Percentiles rank a stretch among this genome's conserved stretches.
These are phyloP conservation scores for Erysimum cheiri DNA, from an alignment of 441 rosid genomes.

Conservation along the genomic window DNA sequence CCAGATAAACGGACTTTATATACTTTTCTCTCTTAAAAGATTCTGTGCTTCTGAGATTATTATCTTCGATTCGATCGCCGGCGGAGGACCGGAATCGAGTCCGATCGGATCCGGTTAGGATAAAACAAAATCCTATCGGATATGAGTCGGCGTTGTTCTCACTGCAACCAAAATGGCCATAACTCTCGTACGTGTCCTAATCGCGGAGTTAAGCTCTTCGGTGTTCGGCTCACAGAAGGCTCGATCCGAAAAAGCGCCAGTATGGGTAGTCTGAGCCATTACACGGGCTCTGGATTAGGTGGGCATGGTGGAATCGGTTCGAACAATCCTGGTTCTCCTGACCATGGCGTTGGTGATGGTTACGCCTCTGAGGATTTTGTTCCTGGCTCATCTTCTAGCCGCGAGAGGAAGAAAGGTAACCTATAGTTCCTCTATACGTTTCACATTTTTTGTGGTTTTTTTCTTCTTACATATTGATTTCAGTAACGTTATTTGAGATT, in stretches of 20 bases:
- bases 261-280: conserved; percentile 69
- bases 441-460: too few relatives aligned
- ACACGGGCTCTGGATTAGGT: conserved; percentile 48
- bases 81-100: conserved; percentile 12
- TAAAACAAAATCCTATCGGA: conserved; percentile 1
- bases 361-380: conserved; percentile 78
- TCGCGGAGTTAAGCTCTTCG: conserved; percentile 70
- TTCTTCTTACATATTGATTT: too few relatives aligned
- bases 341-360: conserved; percentile 64
- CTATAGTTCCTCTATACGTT: too few relatives aligned
- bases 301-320: conserved; percentile 45
- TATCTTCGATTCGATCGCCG: conserved; percentile 25
- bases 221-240: conserved; percentile 69
- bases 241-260: conserved; percentile 71
- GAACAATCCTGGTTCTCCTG: conserved; percentile 67
- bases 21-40: conserved; percentile 3
- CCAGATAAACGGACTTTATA: conserved; percentile 31
- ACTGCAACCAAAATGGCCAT: conserved; percentile 77
- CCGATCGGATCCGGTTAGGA: conserved; percentile 22
- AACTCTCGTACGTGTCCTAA: conserved; percentile 73
- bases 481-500: too few relatives aligned
- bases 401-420: conserved; percentile 71
- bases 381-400: conserved; percentile 65
- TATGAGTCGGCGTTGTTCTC: conserved; percentile 78
- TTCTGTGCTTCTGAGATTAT: conserved; percentile 16